Percentiles rank a stretch among this genome's conserved stretches.
Evolutionary conservation across 192 early-diverging fungal genomes (phyloP).

Genomic region (Umbelopsis isabellina): DNA sequence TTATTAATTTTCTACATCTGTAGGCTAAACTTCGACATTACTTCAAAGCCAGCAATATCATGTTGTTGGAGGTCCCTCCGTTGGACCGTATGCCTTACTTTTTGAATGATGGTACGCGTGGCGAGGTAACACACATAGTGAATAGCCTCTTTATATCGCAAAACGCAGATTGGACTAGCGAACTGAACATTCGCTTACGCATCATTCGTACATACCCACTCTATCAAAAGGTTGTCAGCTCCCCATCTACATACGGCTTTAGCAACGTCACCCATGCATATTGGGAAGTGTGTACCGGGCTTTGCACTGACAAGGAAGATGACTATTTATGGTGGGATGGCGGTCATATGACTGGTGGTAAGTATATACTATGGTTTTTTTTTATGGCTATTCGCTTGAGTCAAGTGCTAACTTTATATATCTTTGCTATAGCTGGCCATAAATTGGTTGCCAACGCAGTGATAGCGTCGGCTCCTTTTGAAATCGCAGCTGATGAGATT

Average conservation of each 20-base stretch:
- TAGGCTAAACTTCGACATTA: conserved; percentile 26
- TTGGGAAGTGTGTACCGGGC: conserved; percentile 38
- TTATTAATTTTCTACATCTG: not conserved
- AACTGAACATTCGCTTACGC: conserved; percentile 25
- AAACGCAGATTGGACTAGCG: conserved; percentile 17
- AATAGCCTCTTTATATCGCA: conserved; percentile 20
- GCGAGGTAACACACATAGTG: conserved; percentile 13
- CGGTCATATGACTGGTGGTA: conserved; percentile 41
- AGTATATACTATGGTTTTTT: not conserved
- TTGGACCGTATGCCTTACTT: conserved; percentile 32
- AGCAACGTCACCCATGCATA: conserved; percentile 29
- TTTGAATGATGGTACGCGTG: not conserved
- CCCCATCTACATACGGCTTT: conserved; percentile 33
- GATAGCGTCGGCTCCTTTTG: not conserved
- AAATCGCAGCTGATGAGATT: not conserved
- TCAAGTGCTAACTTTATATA: not conserved
- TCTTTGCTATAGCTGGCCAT: conserved; percentile 27
- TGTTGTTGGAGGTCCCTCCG: conserved; percentile 34
- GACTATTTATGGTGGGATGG: conserved; percentile 45
- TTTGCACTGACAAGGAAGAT: conserved; percentile 28
- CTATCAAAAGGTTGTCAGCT: conserved; percentile 24
- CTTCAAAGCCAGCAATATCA: conserved; percentile 28
- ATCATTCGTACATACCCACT: conserved; percentile 28
- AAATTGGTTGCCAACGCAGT: conserved; percentile 31
- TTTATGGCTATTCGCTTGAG: not conserved